A percentile compares a stretch with the other conserved stretches of the same genome.
phyloP scores from a whole-genome alignment of 495 filamentous ascomycete species.

The Sordaria brevicollis region DNA sequence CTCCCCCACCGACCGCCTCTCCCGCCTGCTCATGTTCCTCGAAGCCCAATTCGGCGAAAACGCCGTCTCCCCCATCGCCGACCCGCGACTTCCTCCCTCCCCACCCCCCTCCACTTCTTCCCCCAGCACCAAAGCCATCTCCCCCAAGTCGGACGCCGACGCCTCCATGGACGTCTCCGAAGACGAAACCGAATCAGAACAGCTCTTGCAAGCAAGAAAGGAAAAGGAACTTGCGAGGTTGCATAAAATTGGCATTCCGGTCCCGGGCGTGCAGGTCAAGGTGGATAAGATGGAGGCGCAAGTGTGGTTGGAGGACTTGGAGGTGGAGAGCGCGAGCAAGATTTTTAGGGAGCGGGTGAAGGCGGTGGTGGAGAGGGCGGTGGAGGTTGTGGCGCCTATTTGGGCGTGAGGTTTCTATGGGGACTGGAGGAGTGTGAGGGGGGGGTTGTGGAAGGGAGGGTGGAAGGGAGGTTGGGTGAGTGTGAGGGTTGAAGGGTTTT shows the following conservation, averaged over 20 bases:
- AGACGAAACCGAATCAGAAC: constrained; percentile 24
- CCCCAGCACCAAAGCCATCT: constrained; percentile 10
- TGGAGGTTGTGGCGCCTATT: constrained; percentile 81
- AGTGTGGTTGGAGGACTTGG: constrained; percentile 84
- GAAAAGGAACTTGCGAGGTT: constrained; percentile 57
- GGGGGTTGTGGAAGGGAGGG: not conserved
- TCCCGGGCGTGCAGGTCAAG: constrained; percentile 77
- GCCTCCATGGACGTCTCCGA: constrained; percentile 33
- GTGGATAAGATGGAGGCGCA: constrained; percentile 81
- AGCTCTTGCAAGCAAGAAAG: constrained; percentile 32
- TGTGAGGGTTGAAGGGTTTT: no score
- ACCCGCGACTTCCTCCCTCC: constrained; percentile 43
- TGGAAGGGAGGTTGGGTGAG: not conserved
- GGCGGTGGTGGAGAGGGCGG: constrained; percentile 80
- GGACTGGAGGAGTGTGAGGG: not conserved
- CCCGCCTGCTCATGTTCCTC: constrained; percentile 86
- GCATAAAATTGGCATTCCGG: constrained; percentile 70
- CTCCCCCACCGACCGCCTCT: constrained; percentile 61
- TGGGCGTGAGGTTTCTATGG: constrained; percentile 29
- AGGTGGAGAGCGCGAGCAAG: constrained; percentile 72
- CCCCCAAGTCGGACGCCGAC: constrained; percentile 20
- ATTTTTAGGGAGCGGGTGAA: constrained; percentile 70
- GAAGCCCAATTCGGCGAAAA: constrained; percentile 89
- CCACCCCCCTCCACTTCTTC: constrained; percentile 3
- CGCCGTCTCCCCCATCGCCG: constrained; percentile 60